A percentile compares a stretch with the other conserved stretches of the same genome.
These are phyloP conservation scores for Metarhizium brunneum DNA, from an alignment of 2,329 filamentous ascomycete genomes.

Conservation along the genomic window DNA sequence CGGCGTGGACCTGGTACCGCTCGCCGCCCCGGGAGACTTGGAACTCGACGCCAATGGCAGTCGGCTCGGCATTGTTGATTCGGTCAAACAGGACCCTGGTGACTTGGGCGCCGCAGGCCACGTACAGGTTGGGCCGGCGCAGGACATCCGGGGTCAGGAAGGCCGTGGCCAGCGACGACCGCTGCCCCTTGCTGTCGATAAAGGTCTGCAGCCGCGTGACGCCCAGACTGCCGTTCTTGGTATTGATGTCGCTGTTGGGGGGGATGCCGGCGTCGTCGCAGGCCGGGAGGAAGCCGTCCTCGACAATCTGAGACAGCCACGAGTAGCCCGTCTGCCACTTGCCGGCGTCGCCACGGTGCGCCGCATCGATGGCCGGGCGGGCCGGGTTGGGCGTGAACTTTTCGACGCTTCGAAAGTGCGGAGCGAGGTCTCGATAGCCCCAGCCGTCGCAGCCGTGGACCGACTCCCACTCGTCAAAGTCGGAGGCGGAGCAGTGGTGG, in stretches of 20 bases:
- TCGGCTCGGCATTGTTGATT: conserved; percentile 4
- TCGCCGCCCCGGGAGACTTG: conserved; percentile 5
- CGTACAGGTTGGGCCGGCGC: conserved; percentile 10
- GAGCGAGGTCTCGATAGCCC: conserved; percentile 11
- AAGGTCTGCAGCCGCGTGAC: conserved; percentile 11
- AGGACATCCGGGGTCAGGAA: conserved; percentile 9
- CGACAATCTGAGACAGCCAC: conserved; percentile 7
- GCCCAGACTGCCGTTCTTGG: conserved; percentile 8
- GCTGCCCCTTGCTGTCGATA: conserved; percentile 10
- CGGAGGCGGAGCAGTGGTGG: conserved; percentile 12
- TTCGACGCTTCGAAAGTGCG: conserved; percentile 11
- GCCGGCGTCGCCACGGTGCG: conserved; percentile 8
- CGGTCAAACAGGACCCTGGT: conserved; percentile 10
- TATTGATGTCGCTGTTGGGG: conserved; percentile 9
- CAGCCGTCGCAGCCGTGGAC: conserved; percentile 11
- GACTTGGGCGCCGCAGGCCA: conserved; percentile 10
- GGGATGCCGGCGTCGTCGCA: conserved; percentile 8
- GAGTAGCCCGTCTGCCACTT: conserved; percentile 12
- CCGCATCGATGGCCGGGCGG: conserved; percentile 8
- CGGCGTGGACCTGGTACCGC: conserved; percentile 20
- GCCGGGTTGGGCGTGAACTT: conserved; percentile 11
- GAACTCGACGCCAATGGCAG: conserved; percentile 11
- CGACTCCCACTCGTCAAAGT: conserved; percentile 12
- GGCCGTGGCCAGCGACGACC: conserved; percentile 12
- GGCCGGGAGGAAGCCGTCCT: conserved; percentile 11